These are phyloP conservation scores for Hyparrhenia diplandra DNA, from an alignment of 176 grass and related monocot genomes.

Conservation along the genomic window DNA sequence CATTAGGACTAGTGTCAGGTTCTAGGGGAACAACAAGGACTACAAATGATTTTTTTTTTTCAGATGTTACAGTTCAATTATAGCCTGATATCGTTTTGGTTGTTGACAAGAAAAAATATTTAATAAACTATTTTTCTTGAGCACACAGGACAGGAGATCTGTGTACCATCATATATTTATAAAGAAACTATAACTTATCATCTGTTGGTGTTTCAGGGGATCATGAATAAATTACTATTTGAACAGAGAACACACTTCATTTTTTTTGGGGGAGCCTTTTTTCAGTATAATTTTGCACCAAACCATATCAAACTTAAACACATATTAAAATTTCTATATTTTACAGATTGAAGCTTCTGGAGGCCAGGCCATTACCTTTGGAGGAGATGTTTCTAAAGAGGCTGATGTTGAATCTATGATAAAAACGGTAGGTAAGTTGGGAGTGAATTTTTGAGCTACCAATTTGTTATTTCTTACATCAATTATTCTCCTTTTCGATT, in stretches of 20 bases:
- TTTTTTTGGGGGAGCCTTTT: background rate
- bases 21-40: background rate
- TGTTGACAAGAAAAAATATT: background rate
- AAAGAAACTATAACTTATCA: background rate
- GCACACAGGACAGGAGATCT: background rate
- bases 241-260: background rate
- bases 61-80: background rate
- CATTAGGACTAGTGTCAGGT: background rate
- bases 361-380: slow-evolving; percentile 87
- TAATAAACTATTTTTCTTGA: background rate
- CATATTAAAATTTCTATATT: background rate
- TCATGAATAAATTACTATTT: background rate
- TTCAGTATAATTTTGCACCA: background rate
- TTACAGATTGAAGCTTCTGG: slow-evolving; percentile 77
- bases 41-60: background rate
- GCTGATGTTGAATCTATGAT: slow-evolving; percentile 93
- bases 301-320: background rate
- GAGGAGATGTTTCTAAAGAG: slow-evolving; percentile 98
- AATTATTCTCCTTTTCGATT: background rate
- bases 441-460: slow-evolving; percentile 35
- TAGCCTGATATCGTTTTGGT: background rate
- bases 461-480: background rate
- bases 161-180: background rate
- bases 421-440: slow-evolving; percentile 53
- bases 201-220: background rate